Evolutionary conservation across 2,329 filamentous ascomycete genomes (phyloP), one percentile per base, ranked within the genome.

Genomic region (Gaeumannomyces sp.): DNA sequence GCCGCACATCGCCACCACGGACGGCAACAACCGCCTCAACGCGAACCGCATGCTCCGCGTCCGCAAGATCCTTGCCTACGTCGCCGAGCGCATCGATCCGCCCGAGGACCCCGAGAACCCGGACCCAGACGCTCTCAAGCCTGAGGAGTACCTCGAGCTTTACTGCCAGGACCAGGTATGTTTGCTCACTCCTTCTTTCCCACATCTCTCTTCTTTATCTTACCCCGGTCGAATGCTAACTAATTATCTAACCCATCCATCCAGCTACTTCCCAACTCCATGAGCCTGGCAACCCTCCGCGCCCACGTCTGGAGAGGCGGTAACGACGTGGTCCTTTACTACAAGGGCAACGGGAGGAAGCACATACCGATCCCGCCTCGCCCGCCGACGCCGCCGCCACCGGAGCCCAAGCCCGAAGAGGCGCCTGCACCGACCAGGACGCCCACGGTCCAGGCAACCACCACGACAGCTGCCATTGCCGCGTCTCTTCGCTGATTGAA

Each of bases 11-110:
- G 85, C 89, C 38, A 85, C 87, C 29, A 77, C 86, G 4, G 93
- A 96, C 72, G 89, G 89, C 63, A 96, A 94, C 75, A 94, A 93
- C 69, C 89, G 95, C 29, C 83, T 99, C 63, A 99, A 98, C 74
- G 95, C 95, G 14, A 99, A 98, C 73, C 87, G 94, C 64, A 98
- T 99, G 95, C 82, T 99, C 62, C 86, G 95, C 60, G 92, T 96
- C 4, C 94, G 92, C 79, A 99, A 99, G 81, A 95, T 99, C 28
- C 79, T 98, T 65, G 87, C 88, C 0, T 99, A 99, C 72, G 87
- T 99, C 25, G 92, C 93, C 1, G 95, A 99, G 76, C 85, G 93
- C 64, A 94, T 99, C 65, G 94, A 98, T 70, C 83, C 86, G 10
- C 82, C 67, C 3, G 64, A 65, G 13, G 65, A 65, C 19, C 60